Conservation (phyloP, 352 stramenopile genomes). For the Pythium rhizo-oryzae region DNA sequence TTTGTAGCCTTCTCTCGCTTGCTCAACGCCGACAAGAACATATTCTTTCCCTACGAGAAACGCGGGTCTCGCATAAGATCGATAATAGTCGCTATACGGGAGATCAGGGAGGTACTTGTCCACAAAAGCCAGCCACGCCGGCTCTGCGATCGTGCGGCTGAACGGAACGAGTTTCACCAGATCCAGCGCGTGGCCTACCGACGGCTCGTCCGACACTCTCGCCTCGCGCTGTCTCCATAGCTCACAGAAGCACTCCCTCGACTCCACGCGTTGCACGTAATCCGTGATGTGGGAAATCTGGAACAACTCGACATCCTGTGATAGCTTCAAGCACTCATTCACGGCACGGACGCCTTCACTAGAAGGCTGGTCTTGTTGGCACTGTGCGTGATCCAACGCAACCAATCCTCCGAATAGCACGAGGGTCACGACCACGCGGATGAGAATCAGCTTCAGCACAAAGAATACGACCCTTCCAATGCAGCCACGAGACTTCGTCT, state of each 20-base stretch:
- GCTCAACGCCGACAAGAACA: background rate
- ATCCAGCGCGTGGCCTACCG: constrained; percentile 3
- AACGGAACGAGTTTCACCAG: constrained; percentile 18
- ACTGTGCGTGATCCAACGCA: constrained; percentile 12
- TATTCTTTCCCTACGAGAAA: constrained; percentile 3
- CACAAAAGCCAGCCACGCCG: constrained; percentile 8
- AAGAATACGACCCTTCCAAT: constrained; percentile 28
- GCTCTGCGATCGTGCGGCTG: constrained; percentile 22
- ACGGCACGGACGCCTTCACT: background rate
- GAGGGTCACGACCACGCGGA: constrained; percentile 3
- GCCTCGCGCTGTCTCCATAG: constrained; percentile 15
- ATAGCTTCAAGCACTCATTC: background rate
- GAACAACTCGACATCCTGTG: constrained; percentile 9
- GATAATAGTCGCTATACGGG: constrained; percentile 18
- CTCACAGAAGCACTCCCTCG: constrained; percentile 22
- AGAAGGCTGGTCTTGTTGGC: background rate
- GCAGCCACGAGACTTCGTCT: constrained; percentile 12
- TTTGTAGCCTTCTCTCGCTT: background rate
- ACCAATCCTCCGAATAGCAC: constrained; percentile 21
- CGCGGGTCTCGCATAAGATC: constrained; percentile 14
- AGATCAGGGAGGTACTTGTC: constrained; percentile 20
- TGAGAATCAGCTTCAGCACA: constrained; percentile 22
- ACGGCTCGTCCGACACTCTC: constrained; percentile 5
- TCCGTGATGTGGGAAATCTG: constrained; percentile 1
- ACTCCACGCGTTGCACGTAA: constrained; percentile 19